phyloP scores from a whole-genome alignment of 176 grass and related monocot genomes.

The Guadua angustifolia region DNA sequence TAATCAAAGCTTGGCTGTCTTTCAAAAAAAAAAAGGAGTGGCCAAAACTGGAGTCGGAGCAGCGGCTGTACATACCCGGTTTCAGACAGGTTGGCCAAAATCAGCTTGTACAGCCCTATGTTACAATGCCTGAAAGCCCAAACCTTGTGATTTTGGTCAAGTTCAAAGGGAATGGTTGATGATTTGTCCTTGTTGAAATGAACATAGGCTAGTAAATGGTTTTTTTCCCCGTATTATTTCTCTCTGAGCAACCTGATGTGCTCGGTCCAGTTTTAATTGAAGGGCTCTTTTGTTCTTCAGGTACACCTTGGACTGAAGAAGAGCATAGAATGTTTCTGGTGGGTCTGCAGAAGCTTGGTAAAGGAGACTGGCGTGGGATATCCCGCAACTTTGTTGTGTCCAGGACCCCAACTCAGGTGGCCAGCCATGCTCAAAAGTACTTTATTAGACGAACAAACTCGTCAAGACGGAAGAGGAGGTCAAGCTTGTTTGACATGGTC shows the following conservation, averaged over 20 bases:
- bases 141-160: constrained; percentile 15
- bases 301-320: constrained; percentile 95
- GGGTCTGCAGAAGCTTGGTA: constrained; percentile 86
- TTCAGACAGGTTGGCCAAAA: too few species aligned
- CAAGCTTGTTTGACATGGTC: constrained; percentile 94
- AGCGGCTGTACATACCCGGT: too few species aligned
- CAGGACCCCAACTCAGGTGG: constrained; percentile 90
- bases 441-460: constrained; percentile 87
- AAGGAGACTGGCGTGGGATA: constrained; percentile 95
- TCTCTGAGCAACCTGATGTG: constrained; percentile 2
- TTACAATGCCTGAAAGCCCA: background rate
- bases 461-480: constrained; percentile 78
- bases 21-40: too few species aligned
- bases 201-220: background rate
- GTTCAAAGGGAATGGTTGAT: constrained; percentile 3
- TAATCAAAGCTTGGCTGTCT: too few species aligned
- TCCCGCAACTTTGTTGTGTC: constrained; percentile 80
- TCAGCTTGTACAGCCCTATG: too few species aligned
- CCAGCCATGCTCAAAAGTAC: constrained; percentile 96
- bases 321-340: constrained; percentile 87
- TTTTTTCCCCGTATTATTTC: background rate
- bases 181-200: background rate
- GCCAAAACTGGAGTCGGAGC: too few species aligned
- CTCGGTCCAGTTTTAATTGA: background rate
- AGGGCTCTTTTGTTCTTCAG: constrained; percentile 48